These are phyloP conservation scores for Grifola frondosa DNA, from an alignment of 1,284 basidiomycete species.

Conservation along the genomic window DNA sequence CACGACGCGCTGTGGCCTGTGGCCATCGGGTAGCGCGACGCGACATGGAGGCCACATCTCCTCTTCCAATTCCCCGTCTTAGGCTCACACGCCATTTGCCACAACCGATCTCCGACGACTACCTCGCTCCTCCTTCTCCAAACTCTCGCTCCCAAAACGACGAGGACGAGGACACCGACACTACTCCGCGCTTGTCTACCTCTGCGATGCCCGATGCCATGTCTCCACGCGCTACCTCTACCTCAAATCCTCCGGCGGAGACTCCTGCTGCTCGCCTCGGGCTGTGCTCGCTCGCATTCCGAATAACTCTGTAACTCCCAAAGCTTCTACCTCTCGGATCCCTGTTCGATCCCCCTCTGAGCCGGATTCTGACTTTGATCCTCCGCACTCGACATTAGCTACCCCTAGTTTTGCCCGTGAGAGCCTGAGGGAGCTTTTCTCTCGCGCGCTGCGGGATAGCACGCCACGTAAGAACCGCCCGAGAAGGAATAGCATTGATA, in stretches of 20 bases:
- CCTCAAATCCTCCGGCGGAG: constrained; percentile 30
- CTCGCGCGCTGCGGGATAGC: constrained; percentile 57
- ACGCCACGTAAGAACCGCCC: constrained; percentile 52
- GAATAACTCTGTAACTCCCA: constrained; percentile 27
- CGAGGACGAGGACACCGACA: constrained; percentile 44
- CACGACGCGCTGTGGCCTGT: background rate
- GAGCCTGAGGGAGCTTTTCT: constrained; percentile 62
- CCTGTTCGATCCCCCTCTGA: constrained; percentile 45
- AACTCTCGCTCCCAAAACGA: no score
- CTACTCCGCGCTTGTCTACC: constrained; percentile 47
- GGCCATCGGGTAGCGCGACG: background rate
- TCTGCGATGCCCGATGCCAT: constrained; percentile 25
- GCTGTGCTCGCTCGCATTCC: constrained; percentile 50
- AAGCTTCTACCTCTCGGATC: constrained; percentile 33
- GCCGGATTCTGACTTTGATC: constrained; percentile 61
- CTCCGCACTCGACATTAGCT: constrained; percentile 39
- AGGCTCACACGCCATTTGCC: constrained; percentile 7
- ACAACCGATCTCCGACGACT: no score
- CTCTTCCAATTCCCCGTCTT: constrained; percentile 12
- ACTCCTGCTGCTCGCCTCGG: constrained; percentile 52
- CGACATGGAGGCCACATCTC: constrained; percentile 12
- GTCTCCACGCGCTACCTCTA: constrained; percentile 19
- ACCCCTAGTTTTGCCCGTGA: constrained; percentile 53
- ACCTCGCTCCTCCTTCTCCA: no score
- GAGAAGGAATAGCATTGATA: constrained; percentile 59